phyloP scores from a whole-genome alignment of 1,284 basidiomycete species.

The Heterobasidion annosum region DNA sequence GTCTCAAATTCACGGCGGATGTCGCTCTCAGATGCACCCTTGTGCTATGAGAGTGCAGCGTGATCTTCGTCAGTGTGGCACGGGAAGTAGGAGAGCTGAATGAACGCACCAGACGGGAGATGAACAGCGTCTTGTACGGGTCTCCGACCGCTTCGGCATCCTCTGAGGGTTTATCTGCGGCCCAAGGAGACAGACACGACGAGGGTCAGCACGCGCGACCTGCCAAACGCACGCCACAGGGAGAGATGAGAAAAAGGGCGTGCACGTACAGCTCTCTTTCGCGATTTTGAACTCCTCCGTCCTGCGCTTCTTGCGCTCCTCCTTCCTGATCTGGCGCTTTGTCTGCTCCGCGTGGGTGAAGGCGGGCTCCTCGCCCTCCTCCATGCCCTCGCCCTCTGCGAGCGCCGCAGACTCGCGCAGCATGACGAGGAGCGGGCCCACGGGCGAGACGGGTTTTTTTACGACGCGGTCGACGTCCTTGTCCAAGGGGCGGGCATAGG shows the following conservation, averaged over 20 bases:
- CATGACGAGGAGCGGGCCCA: conserved; percentile 63
- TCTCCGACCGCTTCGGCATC: conserved; percentile 94
- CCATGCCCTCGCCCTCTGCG: conserved; percentile 57
- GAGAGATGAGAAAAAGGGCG: not conserved
- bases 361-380: conserved; percentile 72
- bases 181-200: no score
- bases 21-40: conserved; percentile 85
- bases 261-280: conserved; percentile 70
- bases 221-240: no score
- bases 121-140: conserved; percentile 98
- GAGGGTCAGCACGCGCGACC: no score
- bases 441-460: conserved; percentile 64
- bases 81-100: not conserved
- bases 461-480: conserved; percentile 72
- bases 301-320: conserved; percentile 74
- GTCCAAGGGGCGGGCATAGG: conserved; percentile 78
- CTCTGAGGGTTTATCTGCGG: conserved; percentile 79
- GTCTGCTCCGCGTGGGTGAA: conserved; percentile 75
- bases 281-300: conserved; percentile 74
- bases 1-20: conserved; percentile 91
- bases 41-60: conserved; percentile 44
- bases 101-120: conserved; percentile 74
- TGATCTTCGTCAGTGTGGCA: conserved; percentile 14
- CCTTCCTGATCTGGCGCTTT: conserved; percentile 68
- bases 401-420: conserved; percentile 69